phyloP scores from a whole-genome alignment of 2,329 filamentous ascomycete genomes.

The Nemania abortiva region DNA sequence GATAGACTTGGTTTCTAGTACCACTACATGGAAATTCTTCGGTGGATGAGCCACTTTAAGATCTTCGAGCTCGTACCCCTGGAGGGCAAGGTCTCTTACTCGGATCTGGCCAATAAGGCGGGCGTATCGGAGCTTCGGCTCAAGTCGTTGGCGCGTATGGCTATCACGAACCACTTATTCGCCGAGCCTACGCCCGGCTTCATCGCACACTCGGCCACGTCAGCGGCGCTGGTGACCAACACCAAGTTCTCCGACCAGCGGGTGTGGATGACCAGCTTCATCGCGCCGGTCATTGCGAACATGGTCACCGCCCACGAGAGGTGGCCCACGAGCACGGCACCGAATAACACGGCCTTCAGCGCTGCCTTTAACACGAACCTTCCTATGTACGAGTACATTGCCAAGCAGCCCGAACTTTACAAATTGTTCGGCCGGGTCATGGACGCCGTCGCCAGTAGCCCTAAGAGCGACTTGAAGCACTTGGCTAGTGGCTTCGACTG shows the following conservation, averaged over 20 bases:
- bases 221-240: neutral
- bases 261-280: neutral
- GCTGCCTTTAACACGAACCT: conserved; percentile 4
- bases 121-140: conserved; percentile 9
- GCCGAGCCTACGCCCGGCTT: neutral
- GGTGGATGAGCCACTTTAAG: conserved; percentile 8
- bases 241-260: neutral
- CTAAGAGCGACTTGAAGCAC: conserved; percentile 3
- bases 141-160: conserved; percentile 4
- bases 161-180: conserved; percentile 3
- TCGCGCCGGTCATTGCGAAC: neutral
- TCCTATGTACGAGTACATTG: conserved; percentile 1
- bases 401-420: neutral
- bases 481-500: conserved; percentile 3
- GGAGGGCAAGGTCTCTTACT: conserved; percentile 1
- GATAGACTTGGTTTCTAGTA: conserved; percentile 2
- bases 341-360: conserved; percentile 10
- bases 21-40: conserved; percentile 12
- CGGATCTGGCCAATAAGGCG: neutral
- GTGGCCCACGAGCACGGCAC: conserved; percentile 2
- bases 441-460: conserved; percentile 1
- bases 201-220: conserved; percentile 6
- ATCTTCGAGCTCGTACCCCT: conserved; percentile 15
- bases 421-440: conserved; percentile 1
- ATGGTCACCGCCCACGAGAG: conserved; percentile 5